A percentile compares a stretch with the other conserved stretches of the same genome.
Evolutionary conservation across 768 basidiomycete genomes (phyloP).

Genomic region (Mycena kentingensis): DNA sequence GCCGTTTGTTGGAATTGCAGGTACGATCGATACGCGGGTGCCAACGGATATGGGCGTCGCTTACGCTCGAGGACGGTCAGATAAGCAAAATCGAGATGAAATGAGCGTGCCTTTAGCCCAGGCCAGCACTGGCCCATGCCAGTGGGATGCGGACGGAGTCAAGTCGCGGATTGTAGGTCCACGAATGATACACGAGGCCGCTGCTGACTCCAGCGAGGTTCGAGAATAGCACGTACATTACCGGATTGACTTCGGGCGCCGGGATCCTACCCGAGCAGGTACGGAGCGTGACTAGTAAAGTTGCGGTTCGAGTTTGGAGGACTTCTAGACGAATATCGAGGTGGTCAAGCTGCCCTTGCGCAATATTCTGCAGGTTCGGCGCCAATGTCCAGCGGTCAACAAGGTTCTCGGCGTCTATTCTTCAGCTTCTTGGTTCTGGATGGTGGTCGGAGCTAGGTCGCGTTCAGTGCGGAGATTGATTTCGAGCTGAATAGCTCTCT

Average conservation of each 20-base stretch:
- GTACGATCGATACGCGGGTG: not conserved
- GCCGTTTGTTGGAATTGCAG: not conserved
- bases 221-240: too few species aligned
- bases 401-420: too few species aligned
- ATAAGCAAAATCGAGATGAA: not conserved
- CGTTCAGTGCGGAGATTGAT: not conserved
- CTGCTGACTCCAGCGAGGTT: too few species aligned
- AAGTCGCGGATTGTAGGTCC: not conserved
- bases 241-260: too few species aligned
- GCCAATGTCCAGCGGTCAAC: too few species aligned
- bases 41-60: not conserved
- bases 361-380: too few species aligned
- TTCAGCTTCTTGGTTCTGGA: too few species aligned
- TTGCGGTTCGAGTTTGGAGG: too few species aligned
- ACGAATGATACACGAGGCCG: constrained; percentile 1
- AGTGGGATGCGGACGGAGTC: not conserved
- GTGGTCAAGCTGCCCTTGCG: too few species aligned
- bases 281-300: too few species aligned
- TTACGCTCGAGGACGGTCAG: not conserved
- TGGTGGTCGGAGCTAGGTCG: not conserved
- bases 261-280: too few species aligned
- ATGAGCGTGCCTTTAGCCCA: not conserved
- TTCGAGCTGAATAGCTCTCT: not conserved
- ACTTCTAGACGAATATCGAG: too few species aligned
- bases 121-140: constrained; percentile 1